These are phyloP conservation scores for Ophiostoma himal-ulmi DNA, from an alignment of 2,329 filamentous ascomycete genomes.

Conservation along the genomic window DNA sequence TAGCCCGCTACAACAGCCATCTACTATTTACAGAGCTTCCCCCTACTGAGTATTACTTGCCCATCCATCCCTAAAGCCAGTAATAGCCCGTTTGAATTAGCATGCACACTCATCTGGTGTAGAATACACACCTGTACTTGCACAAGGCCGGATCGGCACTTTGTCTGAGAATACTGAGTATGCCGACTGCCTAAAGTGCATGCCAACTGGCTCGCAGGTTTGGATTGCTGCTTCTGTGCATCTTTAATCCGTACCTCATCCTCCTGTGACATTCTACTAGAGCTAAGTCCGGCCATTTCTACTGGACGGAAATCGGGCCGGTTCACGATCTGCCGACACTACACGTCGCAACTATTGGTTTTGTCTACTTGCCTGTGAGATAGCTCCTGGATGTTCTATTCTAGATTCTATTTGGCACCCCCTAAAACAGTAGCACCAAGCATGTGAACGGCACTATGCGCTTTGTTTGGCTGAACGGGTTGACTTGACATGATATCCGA, in stretches of 20 bases:
- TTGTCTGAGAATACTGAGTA: neutral
- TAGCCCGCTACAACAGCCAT: too few relatives aligned
- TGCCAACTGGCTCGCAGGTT: neutral
- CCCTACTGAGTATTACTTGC: neutral
- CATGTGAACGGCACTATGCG: neutral
- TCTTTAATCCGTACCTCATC: neutral
- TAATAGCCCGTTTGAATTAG: too few relatives aligned
- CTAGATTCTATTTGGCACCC: neutral
- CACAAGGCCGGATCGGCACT: neutral
- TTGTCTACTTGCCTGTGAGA: neutral
- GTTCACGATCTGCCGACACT: neutral
- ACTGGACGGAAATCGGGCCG: conserved; percentile 3
- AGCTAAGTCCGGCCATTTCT: neutral
- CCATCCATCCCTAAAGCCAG: too few relatives aligned
- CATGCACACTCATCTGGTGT: too few relatives aligned
- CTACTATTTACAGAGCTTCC: too few relatives aligned
- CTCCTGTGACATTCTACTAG: too few relatives aligned
- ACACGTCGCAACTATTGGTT: too few relatives aligned
- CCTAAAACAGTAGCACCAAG: neutral
- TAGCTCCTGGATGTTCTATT: neutral
- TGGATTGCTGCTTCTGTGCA: neutral
- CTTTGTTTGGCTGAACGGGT: neutral
- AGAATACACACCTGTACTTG: neutral
- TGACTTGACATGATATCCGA: neutral
- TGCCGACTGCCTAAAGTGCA: neutral